Base-by-base conservation (phyloP, 768 basidiomycete genomes). In the Nidula microcarpa region DNA sequence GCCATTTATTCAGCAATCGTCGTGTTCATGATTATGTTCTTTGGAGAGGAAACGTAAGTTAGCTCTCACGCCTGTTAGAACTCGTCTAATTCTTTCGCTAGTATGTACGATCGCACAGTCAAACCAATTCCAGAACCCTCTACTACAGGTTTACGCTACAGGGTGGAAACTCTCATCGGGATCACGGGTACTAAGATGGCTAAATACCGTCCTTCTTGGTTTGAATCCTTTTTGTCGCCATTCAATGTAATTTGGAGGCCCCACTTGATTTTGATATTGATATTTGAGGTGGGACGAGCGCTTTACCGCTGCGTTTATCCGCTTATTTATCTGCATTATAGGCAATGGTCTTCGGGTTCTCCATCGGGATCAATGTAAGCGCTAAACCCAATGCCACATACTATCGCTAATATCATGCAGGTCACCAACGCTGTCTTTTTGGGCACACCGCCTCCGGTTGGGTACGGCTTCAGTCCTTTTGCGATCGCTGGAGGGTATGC, bases 361-460 rank as follows among this genome's bases (percentile, higher is more conserved):
- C 75, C 13, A 85, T 85, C 50, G 84, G 85, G 34, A 80, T 84
- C 49, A 85, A 84, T 57, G 80, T 80, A 47, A 43, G 73, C 51
- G 23, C 23, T 11, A 45, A 0, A 14, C 10, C 4, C 2, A 3
- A 3, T 23, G 23, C 23, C 23, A 23, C 23, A 23, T 23, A 23
- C 23, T 23, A 23, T 23, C 23, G 3, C 23, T 23, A 23, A 23
- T 23, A 23, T 23, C 23, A 35, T 43, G 36, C 50, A 86, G 79
- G 81, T 83, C 14, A 89, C 85, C 1, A 84, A 81, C 54, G 82
- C 79, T 0, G 82, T 86, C 1, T 87, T 87, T 69, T 66, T 87
- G 1, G 83, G 82, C 5, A 69, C 68, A 3, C 81, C 82, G 0
- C 70, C 71, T 1, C 82, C 83, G 0, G 57, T 75, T 8, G 86